Percentiles rank a stretch among this genome's conserved stretches.
phyloP scores from a whole-genome alignment of 164 flowering plant genomes.

The Piper longum region DNA sequence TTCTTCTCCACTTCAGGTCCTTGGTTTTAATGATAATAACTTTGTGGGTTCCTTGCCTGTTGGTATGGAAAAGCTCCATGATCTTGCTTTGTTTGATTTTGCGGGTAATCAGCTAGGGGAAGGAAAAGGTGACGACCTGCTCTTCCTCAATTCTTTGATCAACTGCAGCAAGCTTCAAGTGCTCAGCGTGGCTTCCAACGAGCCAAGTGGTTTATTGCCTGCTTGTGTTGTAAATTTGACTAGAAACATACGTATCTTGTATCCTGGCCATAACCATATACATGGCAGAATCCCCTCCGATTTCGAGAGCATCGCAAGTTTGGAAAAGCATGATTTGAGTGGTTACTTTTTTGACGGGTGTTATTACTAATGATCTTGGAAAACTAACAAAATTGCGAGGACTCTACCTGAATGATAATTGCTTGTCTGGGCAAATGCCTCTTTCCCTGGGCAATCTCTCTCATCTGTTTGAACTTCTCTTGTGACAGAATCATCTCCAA shows the following conservation, averaged over 20 bases:
- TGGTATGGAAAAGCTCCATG: not conserved
- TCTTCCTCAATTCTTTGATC: slow-evolving; percentile 19
- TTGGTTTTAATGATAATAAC: slow-evolving; percentile 13
- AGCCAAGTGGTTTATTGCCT: slow-evolving; percentile 29
- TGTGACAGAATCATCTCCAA: slow-evolving; percentile 6
- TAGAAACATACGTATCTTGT: slow-evolving; percentile 11
- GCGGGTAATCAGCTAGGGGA: not conserved
- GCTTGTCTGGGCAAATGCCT: not conserved
- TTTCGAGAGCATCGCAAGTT: not conserved
- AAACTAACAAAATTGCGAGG: not conserved
- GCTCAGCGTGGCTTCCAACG: slow-evolving; percentile 27
- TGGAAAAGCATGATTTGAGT: not conserved
- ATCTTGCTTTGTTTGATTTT: not conserved
- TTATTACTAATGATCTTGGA: not conserved
- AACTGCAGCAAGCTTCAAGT: slow-evolving; percentile 20
- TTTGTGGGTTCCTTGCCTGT: slow-evolving; percentile 4
- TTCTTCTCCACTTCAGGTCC: slow-evolving; percentile 18
- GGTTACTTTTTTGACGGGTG: not conserved
- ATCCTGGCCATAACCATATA: not conserved
- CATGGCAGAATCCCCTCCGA: slow-evolving; percentile 1
- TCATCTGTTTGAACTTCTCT: not conserved
- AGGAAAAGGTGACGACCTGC: slow-evolving; percentile 9
- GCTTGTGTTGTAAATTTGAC: slow-evolving; percentile 29
- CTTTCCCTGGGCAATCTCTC: slow-evolving; percentile 2
- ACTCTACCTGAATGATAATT: not conserved